Base-by-base conservation (phyloP, 805 yeast species). In the Cephaloascus fragrans region DNA sequence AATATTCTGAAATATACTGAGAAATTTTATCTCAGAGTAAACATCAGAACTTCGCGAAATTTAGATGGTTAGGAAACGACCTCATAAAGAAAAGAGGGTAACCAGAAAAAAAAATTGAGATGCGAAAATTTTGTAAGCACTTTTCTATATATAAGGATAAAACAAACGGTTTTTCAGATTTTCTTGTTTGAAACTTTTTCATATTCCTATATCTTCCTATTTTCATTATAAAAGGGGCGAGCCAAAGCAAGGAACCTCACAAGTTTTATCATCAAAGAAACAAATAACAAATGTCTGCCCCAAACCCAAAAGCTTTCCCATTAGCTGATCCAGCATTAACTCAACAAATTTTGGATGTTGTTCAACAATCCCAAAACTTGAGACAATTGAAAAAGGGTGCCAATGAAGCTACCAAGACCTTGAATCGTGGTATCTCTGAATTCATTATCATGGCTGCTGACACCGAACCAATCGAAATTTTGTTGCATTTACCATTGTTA, bases 381-480 rank as follows among this genome's bases (percentile, higher is more conserved):
- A 88, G 97, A 76, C 99, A 93, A 73, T 80, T 93, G 68, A 93
- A 93, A 79, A 93, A 93, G 70, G 99, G 99, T 70, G 98, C 99
- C 53, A 93, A 93, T 67, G 99, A 93, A 74, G 95, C 97, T 59
- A 93, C 97, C 71, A 90, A 90, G 78, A 90, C 97, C 56, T 78
- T 90, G 71, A 90, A 90, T 84, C 85, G 97, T 77, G 98, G 98
- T 81, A 90, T 90, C 59, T 85, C 97, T 56, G 98, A 90, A 73
- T 90, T 90, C 77, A 89, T 90, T 67, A 86, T 90, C 72, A 87
- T 93, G 97, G 98, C 99, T 51, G 99, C 98, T 55, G 99, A 93
- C 64, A 88, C 98, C 57, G 96, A 89, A 71, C 99, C 99, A 56
- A 89, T 93, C 61, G 99, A 93, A 74, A 90, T 93, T 67, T 80